Percentiles rank a stretch among this genome's conserved stretches.
phyloP scores from a whole-genome alignment of 495 filamentous ascomycete genomes.

The Pseudoneurospora amorphoporcata region DNA sequence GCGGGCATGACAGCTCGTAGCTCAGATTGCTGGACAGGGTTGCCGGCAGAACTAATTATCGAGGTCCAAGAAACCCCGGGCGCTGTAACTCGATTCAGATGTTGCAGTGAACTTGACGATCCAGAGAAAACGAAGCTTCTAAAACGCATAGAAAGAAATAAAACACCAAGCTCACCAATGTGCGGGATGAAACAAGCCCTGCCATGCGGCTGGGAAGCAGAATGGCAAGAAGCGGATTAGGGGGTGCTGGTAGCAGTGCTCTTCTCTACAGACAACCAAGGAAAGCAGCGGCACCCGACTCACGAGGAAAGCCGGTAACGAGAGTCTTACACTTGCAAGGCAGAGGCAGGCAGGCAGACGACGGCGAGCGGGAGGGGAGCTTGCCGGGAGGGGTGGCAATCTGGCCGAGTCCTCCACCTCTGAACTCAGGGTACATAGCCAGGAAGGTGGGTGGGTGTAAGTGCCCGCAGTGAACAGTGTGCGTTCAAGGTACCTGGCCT shows the following conservation, averaged over 20 bases:
- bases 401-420: not conserved
- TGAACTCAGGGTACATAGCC: not conserved
- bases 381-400: not conserved
- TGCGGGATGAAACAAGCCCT: constrained; percentile 38
- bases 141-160: constrained; percentile 37
- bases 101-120: constrained; percentile 16
- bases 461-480: constrained; percentile 13
- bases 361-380: not conserved
- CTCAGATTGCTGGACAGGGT: constrained; percentile 27
- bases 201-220: constrained; percentile 37
- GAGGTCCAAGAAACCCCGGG: constrained; percentile 21
- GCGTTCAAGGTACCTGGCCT: constrained; percentile 6
- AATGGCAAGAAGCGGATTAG: constrained; percentile 36
- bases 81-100: constrained; percentile 32
- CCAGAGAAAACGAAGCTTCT: constrained; percentile 27
- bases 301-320: constrained; percentile 8
- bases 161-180: constrained; percentile 30
- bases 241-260: constrained; percentile 6
- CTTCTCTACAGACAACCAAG: constrained; percentile 1
- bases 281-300: constrained; percentile 14
- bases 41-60: constrained; percentile 19
- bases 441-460: constrained; percentile 5
- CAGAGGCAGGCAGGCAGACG: constrained; percentile 4
- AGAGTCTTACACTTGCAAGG: not conserved
- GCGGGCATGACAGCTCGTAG: constrained; percentile 33